phyloP scores from a whole-genome alignment of 345 rosid genomes.

The Dovyalis caffra region DNA sequence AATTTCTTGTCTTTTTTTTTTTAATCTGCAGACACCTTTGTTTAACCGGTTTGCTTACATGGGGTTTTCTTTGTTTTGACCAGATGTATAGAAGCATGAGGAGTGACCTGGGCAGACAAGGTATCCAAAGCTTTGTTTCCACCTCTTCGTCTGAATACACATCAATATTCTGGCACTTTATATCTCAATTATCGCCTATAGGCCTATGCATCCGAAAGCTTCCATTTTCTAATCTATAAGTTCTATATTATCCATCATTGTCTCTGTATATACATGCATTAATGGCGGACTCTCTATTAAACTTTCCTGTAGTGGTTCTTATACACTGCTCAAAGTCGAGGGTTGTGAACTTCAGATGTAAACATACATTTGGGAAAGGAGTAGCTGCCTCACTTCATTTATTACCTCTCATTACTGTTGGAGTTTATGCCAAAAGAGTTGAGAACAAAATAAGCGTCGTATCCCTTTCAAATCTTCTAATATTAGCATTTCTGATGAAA shows the following conservation, averaged over 20 bases:
- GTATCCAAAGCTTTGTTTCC: constrained; percentile 24
- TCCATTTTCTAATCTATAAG: background rate
- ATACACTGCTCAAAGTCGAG: constrained; percentile 14
- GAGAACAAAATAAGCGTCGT: constrained; percentile 14
- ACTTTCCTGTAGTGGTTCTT: constrained; percentile 43
- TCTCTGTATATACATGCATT: constrained; percentile 12
- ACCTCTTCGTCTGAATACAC: background rate
- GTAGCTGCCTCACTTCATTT: constrained; percentile 35
- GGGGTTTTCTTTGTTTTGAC: background rate
- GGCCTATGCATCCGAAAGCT: background rate
- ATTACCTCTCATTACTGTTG: constrained; percentile 18
- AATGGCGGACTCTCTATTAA: constrained; percentile 14
- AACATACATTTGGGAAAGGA: constrained; percentile 20
- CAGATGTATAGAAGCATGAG: constrained; percentile 98
- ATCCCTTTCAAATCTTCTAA: constrained; percentile 28
- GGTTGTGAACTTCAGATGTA: constrained; percentile 1
- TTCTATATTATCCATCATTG: background rate
- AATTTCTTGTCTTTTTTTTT: background rate
- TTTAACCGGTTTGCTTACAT: background rate
- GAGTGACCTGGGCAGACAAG: constrained; percentile 64
- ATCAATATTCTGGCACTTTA: background rate
- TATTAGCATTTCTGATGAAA: constrained; percentile 39
- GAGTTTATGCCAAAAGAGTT: constrained; percentile 30
- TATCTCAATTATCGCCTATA: background rate
- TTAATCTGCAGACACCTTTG: background rate